Evolutionary conservation across 2,329 filamentous ascomycete genomes (phyloP).

Genomic region (Colletotrichum shisoi): DNA sequence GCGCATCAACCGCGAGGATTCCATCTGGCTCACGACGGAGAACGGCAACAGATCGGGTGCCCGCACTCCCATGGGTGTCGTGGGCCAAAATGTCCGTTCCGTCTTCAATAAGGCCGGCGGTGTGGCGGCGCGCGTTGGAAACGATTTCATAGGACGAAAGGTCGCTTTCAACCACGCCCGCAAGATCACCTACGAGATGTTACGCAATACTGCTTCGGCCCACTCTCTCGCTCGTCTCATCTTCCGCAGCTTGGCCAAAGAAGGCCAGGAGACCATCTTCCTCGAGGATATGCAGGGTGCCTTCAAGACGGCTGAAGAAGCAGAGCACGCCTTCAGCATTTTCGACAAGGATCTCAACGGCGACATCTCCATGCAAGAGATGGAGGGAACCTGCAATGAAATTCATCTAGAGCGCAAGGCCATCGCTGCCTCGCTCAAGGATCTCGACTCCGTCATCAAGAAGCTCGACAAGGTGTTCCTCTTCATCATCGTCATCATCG

Average conservation of each 20-base stretch:
- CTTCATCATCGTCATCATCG: constrained; percentile 82
- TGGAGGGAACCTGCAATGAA: constrained; percentile 92
- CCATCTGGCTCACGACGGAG: constrained; percentile 55
- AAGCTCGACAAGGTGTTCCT: constrained; percentile 90
- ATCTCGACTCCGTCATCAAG: constrained; percentile 89
- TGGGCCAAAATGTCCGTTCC: constrained; percentile 77
- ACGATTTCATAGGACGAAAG: constrained; percentile 85
- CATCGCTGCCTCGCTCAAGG: constrained; percentile 92
- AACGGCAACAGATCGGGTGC: constrained; percentile 62
- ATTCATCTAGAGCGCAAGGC: constrained; percentile 94
- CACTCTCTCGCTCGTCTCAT: constrained; percentile 87
- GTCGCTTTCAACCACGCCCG: constrained; percentile 78
- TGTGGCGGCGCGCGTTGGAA: constrained; percentile 83
- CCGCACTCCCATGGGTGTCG: constrained; percentile 76
- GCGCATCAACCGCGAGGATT: constrained; percentile 65
- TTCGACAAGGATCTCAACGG: constrained; percentile 98
- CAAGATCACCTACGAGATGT: constrained; percentile 81
- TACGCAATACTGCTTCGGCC: constrained; percentile 75
- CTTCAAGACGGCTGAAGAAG: constrained; percentile 84
- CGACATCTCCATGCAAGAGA: constrained; percentile 93
- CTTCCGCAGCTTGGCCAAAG: constrained; percentile 83
- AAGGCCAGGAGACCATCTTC: constrained; percentile 77
- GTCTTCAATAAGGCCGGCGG: constrained; percentile 83
- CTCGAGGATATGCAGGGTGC: constrained; percentile 80
- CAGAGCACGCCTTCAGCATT: constrained; percentile 86